Evolutionary conservation across 2,329 filamentous ascomycete genomes (phyloP), one percentile per base, ranked within the genome.

Genomic region (Penicillium sp.): DNA sequence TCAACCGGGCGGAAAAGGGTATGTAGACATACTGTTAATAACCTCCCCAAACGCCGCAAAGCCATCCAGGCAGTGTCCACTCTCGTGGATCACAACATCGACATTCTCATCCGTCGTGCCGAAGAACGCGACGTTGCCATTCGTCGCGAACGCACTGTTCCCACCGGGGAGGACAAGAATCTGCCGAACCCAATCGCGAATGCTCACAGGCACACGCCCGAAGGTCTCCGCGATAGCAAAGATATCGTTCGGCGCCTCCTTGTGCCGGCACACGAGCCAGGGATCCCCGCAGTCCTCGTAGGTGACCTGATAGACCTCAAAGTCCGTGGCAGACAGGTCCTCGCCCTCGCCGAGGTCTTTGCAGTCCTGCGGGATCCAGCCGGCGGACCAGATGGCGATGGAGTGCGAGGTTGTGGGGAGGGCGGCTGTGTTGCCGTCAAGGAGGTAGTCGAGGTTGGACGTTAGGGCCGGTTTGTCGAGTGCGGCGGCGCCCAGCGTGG

Each of bases 241-340:
- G 19, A 62, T 46, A 17, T 48, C 48, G 13, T 17, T 35, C 4
- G 45, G 23, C 17, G 56, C 56, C 6, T 56, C 52, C 26, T 49
- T 62, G 52, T 62, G 60, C 2, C 54, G 60, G 49, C 60, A 62
- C n/a, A 62, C 41, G 19, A 62, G 49, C 60, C 60, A 62, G 21
- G 54, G 23, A 30, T 62, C 60, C 3, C 13, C 30, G 45, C 60
- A 62, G 30, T 62, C 60, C 29, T 38, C 17, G n/a, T 62, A 62
- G 5, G 26, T 35, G 2, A 62, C 60, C 7, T 57, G 23, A 29
- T 57, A 62, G 8, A 62, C 44, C 44, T 62, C 54, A 13, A 62
- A 58, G n/a, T 62, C 60, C 11, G 19, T 35, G 3, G 60, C 48
- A 2, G 17, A n/a, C 7, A 48, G 41, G 5, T 29, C 45, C 60